A percentile compares a stretch with the other conserved stretches of the same genome.
These are phyloP conservation scores for Phytopythium montanum DNA, from an alignment of 352 stramenopile genomes.

Conservation along the genomic window DNA sequence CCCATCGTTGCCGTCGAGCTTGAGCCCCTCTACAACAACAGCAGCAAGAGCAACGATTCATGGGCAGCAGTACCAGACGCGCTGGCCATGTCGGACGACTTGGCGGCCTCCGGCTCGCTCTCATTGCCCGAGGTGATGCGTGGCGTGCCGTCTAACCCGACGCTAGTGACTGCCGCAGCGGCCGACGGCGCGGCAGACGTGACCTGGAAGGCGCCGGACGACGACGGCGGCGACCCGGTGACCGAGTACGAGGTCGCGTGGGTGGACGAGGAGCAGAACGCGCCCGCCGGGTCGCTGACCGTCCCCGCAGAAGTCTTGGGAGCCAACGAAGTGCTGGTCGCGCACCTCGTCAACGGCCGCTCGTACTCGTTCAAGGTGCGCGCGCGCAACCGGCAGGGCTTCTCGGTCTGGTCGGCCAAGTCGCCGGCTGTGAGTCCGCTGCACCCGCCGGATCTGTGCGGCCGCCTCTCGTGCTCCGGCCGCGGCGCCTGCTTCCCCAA, in stretches of 20 bases:
- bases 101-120: not conserved
- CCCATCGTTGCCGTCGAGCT: not conserved
- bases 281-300: constrained; percentile 37
- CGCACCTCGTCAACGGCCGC: constrained; percentile 48
- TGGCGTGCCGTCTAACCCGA: constrained; percentile 62
- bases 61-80: not conserved
- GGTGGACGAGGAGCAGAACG: constrained; percentile 45
- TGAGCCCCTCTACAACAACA: not conserved
- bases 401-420: constrained; percentile 69
- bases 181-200: constrained; percentile 55
- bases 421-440: constrained; percentile 65
- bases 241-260: constrained; percentile 58
- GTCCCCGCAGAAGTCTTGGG: constrained; percentile 10
- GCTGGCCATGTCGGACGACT: constrained; percentile 1
- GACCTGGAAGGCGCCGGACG: constrained; percentile 54
- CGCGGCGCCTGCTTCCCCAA: constrained; percentile 68
- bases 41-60: not conserved
- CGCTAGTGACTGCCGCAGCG: constrained; percentile 44
- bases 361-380: constrained; percentile 74
- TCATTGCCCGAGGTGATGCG: constrained; percentile 26
- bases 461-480: constrained; percentile 50
- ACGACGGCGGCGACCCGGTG: constrained; percentile 61
- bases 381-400: constrained; percentile 57
- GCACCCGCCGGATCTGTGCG: constrained; percentile 69
- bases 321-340: constrained; percentile 23